Evolutionary conservation across 495 filamentous ascomycete genomes (phyloP), one percentile per base, ranked within the genome.

Genomic region (Platismatia glauca): DNA sequence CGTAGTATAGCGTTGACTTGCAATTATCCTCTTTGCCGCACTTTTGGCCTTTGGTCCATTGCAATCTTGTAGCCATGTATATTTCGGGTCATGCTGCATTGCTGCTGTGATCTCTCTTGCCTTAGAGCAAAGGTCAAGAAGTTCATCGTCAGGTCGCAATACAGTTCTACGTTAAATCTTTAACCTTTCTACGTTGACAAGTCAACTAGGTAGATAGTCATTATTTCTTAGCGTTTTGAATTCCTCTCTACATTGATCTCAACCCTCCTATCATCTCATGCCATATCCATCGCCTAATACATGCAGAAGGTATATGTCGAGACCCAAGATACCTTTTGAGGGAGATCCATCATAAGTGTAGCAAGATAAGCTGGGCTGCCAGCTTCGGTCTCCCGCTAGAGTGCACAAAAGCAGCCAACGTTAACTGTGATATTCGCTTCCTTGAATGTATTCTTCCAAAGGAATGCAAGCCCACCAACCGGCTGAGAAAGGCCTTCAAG

Each of bases 11-110:
- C 43, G 69, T 77, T 57, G 84, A 79, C 64, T 82, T 82, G 72
- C 86, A 89, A 66, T 82, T 82, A 57, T 86, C 84, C 13, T 52
- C 48, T 69, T 84, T 77, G 57, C 82, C 82, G 70, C 85, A 88
- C 60, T 74, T 72, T 62, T 81, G 81, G 69, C 80, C 79, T 61
- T 78, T 80, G 60, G 76, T 74, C 68, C 84, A 82, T 62, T 85
- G 80, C 76, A 85, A 80, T 27, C 37, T 52, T 29, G 18, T 29
- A 7, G 46, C 16, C 46, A 63, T 63, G 55, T 52, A 27, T 27
- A 35, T 18, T 35, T 20, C 7, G 31, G 22, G 18, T 29, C 35
- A 38, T 34, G 53, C 53, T 34, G n/a, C 34, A 48, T 0, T 35
- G 35, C 34, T n/a, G n/a, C n/a, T n/a, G 15, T 31, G 13, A 56